Base-by-base conservation (phyloP, 495 filamentous ascomycete species). In the Aspergillus sparsus region DNA sequence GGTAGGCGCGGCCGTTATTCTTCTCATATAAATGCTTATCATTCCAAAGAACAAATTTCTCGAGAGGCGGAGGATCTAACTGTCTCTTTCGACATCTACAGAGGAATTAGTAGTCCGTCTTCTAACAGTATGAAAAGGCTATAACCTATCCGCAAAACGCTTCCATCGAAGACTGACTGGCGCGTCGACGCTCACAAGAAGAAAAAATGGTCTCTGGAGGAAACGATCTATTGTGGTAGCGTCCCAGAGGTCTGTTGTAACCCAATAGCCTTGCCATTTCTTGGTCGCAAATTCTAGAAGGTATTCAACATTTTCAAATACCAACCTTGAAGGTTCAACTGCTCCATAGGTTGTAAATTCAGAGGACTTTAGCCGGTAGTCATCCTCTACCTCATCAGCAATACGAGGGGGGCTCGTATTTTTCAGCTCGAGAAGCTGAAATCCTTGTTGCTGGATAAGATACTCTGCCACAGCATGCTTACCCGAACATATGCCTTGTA, bases 141-240 rank as follows among this genome's bases (percentile, higher is more conserved):
- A 36, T 64, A 36, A 86, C 85, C 83, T 78, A 37, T 80, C 73
- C 37, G 76, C 77, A 66, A 83, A 91, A 49, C 93, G 85, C 63
- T 83, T 81, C 90, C 90, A 97, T 56, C 94, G 86, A 27, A 91
- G 78, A 57, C 81, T 85, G 11, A 96, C 80, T 2, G 94, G 94
- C 3, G 93, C 94, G 70, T 98, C 93, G 46, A 98, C 85, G 69
- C 89, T 92, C 59, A 98, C 81, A 13, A 98, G 83, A 52, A 98
- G 82, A 76, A 98, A 98, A 76, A 94, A 96, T 1, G 94, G 94
- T 11, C 94, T 86, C 27, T 87, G 80, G 37, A 84, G 71, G 37
- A 97, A 85, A 10, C 82, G 77, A 62, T 96, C 89, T 2, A 96
- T 77, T 7, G 87, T 80, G 1, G 59, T 59, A 34, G 88, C 85